phyloP scores from a whole-genome alignment of 176 grass and related monocot species.

The Carex pumila region DNA sequence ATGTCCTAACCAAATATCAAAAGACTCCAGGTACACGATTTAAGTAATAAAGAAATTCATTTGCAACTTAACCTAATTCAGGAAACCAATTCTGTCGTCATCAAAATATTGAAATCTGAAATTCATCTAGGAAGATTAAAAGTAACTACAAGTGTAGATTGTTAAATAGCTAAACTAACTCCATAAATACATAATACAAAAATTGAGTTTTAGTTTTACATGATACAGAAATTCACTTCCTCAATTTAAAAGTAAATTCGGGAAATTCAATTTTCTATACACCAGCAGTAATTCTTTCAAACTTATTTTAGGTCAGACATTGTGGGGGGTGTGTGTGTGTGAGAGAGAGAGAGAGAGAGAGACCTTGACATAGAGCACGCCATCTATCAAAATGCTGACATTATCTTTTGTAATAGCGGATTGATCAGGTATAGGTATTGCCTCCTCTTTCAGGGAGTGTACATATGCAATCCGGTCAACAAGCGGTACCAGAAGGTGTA shows the following conservation, averaged over 20 bases:
- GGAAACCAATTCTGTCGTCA: no score
- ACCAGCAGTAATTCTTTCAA: no score
- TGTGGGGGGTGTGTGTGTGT: neutral
- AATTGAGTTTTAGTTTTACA: neutral
- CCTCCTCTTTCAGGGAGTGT: slow-evolving; percentile 97
- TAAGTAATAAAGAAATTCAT: no score
- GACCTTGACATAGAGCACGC: slow-evolving; percentile 92
- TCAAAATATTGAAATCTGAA: no score
- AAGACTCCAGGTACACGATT: no score
- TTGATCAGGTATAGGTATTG: slow-evolving; percentile 86
- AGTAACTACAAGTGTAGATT: no score
- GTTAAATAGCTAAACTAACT: neutral
- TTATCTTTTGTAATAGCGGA: slow-evolving; percentile 96
- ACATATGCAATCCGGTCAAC: slow-evolving; percentile 88
- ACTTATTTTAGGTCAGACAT: no score
- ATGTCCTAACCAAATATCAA: no score
- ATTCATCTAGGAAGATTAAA: no score
- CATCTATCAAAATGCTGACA: slow-evolving; percentile 79
- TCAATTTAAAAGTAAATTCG: neutral
- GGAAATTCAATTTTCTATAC: neutral
- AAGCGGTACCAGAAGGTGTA: slow-evolving; percentile 63
- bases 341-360: neutral
- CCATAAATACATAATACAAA: neutral
- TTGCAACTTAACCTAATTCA: no score
- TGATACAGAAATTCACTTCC: neutral